Base-by-base conservation (phyloP, 768 basidiomycete genomes). In the Serendipita sp. region DNA sequence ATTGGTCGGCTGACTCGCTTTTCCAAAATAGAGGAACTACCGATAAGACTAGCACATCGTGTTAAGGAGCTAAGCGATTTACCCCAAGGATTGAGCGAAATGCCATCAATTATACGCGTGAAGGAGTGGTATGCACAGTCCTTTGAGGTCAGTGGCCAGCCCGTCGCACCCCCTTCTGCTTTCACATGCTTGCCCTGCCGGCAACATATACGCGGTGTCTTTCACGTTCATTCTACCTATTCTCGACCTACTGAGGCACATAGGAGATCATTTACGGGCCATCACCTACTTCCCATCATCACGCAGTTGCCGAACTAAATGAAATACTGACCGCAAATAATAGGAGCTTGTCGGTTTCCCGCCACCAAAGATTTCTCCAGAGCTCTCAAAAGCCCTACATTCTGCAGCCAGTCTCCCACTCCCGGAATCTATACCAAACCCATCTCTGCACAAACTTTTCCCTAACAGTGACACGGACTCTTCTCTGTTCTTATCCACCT, bases 71-170 rank as follows among this genome's bases (percentile, higher is more conserved):
- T 99, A 30, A 92, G 97, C 67, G 84, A 89, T 67, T 79, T 99
- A 2, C 96, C 96, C 0, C 89, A 97, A 74, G 87, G 90, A 62
- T 79, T 99, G 60, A 85, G 84, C 68, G 81, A 81, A 50, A 96
- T 96, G 95, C 83, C 86, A 0, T 88, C 87, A 42, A 97, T 99
- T 66, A 82, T 84, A 63, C 93, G 89, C 71, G 90, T 99, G 64
- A 94, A 93, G 76, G 86, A 95, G 69, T 99, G 96, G 96, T 99
- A 99, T 72, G 95, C 95, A 0, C 91, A 98, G 76, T 91, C 89
- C 16, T 98, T 99, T 72, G 90, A 98, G 81, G 95, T 94, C 61
- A 60, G 84, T 75, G 33, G 13, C 11, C 14, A 3, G 22, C 48
- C 41, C 41, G 42, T 44, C 41, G 48, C 34, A 28, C 0, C 20